phyloP scores from a whole-genome alignment of 139 green algal species.

The Auxenochlorella pyrenoidosa region DNA sequence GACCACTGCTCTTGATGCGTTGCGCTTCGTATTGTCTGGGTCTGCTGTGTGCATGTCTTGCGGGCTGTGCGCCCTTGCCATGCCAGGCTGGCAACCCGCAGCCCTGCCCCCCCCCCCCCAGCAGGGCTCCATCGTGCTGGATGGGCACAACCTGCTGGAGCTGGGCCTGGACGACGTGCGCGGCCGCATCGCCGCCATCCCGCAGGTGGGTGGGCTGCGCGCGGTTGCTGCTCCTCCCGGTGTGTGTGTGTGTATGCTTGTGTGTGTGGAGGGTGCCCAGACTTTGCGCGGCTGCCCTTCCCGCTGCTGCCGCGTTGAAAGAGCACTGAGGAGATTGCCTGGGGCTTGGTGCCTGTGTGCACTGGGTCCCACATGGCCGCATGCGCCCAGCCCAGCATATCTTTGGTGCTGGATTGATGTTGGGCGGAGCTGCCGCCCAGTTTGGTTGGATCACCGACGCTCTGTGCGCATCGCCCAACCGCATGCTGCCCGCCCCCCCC shows the following conservation, averaged over 20 bases:
- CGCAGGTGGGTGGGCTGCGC: conserved; percentile 51
- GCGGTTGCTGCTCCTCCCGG: neutral
- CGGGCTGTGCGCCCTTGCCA: too few relatives aligned
- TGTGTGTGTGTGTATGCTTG: too few relatives aligned
- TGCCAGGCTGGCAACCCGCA: too few relatives aligned
- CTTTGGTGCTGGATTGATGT: neutral
- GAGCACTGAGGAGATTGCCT: too few relatives aligned
- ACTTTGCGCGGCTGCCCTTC: too few relatives aligned
- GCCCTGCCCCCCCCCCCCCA: too few relatives aligned
- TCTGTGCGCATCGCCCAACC: neutral
- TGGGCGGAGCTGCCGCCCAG: neutral
- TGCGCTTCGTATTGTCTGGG: too few relatives aligned
- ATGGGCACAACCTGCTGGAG: conserved; percentile 81
- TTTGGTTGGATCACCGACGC: neutral
- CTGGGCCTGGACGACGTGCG: conserved; percentile 84
- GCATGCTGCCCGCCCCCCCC: neutral
- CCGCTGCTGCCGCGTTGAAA: too few relatives aligned
- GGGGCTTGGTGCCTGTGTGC: neutral
- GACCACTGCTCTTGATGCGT: too few relatives aligned
- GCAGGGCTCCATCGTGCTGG: conserved; percentile 77
- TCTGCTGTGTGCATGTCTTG: too few relatives aligned
- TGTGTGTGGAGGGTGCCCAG: too few relatives aligned
- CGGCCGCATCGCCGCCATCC: conserved; percentile 84
- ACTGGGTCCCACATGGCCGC: too few relatives aligned
- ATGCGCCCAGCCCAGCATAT: neutral